A percentile compares a stretch with the other conserved stretches of the same genome.
phyloP scores from a whole-genome alignment of 2,329 filamentous ascomycete genomes.

The Gaeumannomyces sp. region DNA sequence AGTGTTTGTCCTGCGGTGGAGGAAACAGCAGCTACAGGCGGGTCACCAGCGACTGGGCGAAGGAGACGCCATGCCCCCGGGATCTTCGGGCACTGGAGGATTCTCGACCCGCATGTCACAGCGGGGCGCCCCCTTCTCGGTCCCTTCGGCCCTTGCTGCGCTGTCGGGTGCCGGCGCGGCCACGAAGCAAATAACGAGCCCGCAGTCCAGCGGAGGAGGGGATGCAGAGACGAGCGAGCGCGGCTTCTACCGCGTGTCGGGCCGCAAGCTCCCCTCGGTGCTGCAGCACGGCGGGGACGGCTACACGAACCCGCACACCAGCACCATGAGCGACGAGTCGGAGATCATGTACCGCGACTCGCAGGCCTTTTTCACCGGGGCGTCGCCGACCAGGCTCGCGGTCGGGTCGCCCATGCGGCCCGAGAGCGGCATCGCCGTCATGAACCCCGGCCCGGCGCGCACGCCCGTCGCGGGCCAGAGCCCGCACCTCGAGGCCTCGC shows the following conservation, averaged over 20 bases:
- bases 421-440: slow-evolving; percentile 53
- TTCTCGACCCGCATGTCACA: slow-evolving; percentile 37
- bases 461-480: slow-evolving; percentile 53
- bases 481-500: slow-evolving; percentile 34
- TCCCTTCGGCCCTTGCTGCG: slow-evolving; percentile 43
- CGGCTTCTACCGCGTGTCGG: slow-evolving; percentile 60
- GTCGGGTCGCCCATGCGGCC: slow-evolving; percentile 54
- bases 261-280: slow-evolving; percentile 58
- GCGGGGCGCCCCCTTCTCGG: slow-evolving; percentile 36
- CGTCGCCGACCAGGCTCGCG: slow-evolving; percentile 33
- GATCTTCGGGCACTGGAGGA: not conserved
- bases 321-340: slow-evolving; percentile 13
- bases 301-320: slow-evolving; percentile 32
- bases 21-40: slow-evolving; percentile 38
- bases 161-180: slow-evolving; percentile 30
- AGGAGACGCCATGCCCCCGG: slow-evolving; percentile 18
- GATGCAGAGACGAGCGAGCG: slow-evolving; percentile 31
- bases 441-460: slow-evolving; percentile 59
- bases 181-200: slow-evolving; percentile 26
- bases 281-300: slow-evolving; percentile 57
- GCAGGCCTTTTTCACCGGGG: slow-evolving; percentile 20
- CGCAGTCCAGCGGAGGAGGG: slow-evolving; percentile 46
- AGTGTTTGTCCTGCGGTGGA: slow-evolving; percentile 49
- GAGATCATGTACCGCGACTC: slow-evolving; percentile 19
- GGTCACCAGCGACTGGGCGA: slow-evolving; percentile 38